Evolutionary conservation across 2,329 filamentous ascomycete species (phyloP), one percentile per base, ranked within the genome.

Genomic region (Cytospora paraplurivora): DNA sequence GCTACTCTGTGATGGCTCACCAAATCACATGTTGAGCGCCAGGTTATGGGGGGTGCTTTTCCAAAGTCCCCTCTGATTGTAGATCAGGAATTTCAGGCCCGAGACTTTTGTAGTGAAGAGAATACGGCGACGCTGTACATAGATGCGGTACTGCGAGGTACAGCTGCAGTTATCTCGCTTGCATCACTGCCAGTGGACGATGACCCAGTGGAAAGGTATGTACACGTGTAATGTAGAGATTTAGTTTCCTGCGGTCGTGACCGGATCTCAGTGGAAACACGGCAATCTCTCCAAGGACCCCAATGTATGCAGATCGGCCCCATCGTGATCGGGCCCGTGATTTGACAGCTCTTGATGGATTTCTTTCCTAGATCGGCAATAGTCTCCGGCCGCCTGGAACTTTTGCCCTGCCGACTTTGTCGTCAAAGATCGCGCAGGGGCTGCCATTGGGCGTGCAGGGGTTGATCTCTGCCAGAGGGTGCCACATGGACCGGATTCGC

Each of bases 301-400:
- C 63, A 58, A 47, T 37, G 37, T 51, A 59, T 65, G 55, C 59
- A 62, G 62, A 65, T 57, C 62, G 62, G 63, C 52, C 59, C 65
- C 59, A 59, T 53, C 50, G 19, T 59, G 56, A 67, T 62, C 62
- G 59, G 50, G 33, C 63, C 59, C 55, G 56, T 67, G 59, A 65
- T 65, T 65, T 67, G 65, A 62, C 59, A 65, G 59, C 59, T 49
- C 59, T 55, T 32, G 17, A 58, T 65, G 65, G 65, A 58, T 52
- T 50, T 59, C 19, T 53, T 59, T 58, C 65, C 59, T 59, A 65
- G 63, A 67, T 65, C 63, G 50, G 62, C 59, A 59, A 49, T 59
- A 44, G 41, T 37, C 51, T 56, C 59, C 63, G 59, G 38, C 56
- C 62, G 21, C 38, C 35, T 62, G 56, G 56, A 27, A 58, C 44